Evolutionary conservation across 2,329 filamentous ascomycete genomes (phyloP).

Genomic region (Leptographium galeiforme): DNA sequence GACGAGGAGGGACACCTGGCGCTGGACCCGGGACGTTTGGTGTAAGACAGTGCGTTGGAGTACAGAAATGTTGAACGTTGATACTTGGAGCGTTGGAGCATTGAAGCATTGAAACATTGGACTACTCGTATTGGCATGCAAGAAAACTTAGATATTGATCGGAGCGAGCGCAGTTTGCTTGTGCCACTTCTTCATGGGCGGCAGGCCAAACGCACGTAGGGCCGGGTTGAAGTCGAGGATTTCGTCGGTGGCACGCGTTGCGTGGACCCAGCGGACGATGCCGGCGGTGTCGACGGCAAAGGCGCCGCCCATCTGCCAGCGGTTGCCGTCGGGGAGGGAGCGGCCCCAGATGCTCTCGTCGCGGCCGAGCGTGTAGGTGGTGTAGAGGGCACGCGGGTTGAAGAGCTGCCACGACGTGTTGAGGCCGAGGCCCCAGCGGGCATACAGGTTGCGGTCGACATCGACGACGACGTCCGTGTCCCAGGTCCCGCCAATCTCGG

Average conservation of each 20-base stretch:
- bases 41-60: neutral
- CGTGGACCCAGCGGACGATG: slow-evolving; percentile 36
- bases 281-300: slow-evolving; percentile 46
- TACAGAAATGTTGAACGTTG: neutral
- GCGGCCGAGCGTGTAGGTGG: slow-evolving; percentile 42
- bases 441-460: slow-evolving; percentile 41
- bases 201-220: slow-evolving; percentile 7
- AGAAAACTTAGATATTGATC: too few relatives aligned
- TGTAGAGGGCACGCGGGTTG: slow-evolving; percentile 42
- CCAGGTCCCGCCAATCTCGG: slow-evolving; percentile 40
- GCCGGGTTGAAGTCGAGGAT: slow-evolving; percentile 33
- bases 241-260: slow-evolving; percentile 36
- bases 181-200: slow-evolving; percentile 3
- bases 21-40: too few relatives aligned
- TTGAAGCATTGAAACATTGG: neutral
- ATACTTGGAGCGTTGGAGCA: too few relatives aligned
- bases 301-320: slow-evolving; percentile 56
- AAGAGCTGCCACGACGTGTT: slow-evolving; percentile 50
- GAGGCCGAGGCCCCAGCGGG: slow-evolving; percentile 51
- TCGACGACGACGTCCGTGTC: slow-evolving; percentile 48
- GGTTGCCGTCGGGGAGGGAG: slow-evolving; percentile 48
- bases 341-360: slow-evolving; percentile 54
- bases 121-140: too few relatives aligned
- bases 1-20: neutral
- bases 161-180: neutral